Percentiles rank a stretch among this genome's conserved stretches.
Conservation (phyloP, 345 rosid genomes). For the Geranium rotundifolium region DNA sequence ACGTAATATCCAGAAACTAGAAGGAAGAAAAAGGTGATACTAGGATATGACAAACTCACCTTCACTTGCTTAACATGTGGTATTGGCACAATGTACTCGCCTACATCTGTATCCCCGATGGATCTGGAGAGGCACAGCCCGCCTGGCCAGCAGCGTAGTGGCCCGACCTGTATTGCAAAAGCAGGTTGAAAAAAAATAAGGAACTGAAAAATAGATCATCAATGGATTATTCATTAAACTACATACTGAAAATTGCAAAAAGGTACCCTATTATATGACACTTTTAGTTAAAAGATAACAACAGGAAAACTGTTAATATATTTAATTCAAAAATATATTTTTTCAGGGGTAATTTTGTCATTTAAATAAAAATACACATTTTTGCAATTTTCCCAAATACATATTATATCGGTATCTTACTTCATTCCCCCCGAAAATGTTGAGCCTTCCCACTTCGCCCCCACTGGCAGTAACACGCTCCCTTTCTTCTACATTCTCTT, state of each 20-base stretch:
- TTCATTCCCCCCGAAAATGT: conserved; percentile 93
- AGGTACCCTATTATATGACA: too few relatives aligned
- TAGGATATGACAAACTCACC: conserved; percentile 26
- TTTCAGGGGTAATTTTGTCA: too few relatives aligned
- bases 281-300: too few relatives aligned
- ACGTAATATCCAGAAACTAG: conserved; percentile 4
- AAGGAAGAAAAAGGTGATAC: conserved; percentile 1
- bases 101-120: conserved; percentile 98
- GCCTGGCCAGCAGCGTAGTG: conserved; percentile 99
- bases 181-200: conserved; percentile 5
- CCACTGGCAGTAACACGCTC: conserved; percentile 99
- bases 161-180: conserved; percentile 59
- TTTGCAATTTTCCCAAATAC: too few relatives aligned
- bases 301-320: too few relatives aligned
- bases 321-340: too few relatives aligned
- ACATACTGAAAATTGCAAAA: too few relatives aligned
- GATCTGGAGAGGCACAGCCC: conserved; percentile 98
- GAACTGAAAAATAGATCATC: not conserved
- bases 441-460: conserved; percentile 98
- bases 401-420: conserved; percentile 18
- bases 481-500: conserved; percentile 95
- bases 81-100: conserved; percentile 92
- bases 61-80: conserved; percentile 99
- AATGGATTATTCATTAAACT: too few relatives aligned
- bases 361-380: too few relatives aligned